Percentiles rank a stretch among this genome's conserved stretches.
Evolutionary conservation across 129 eudicot genomes (phyloP).

Genomic region (Arctium lappa): DNA sequence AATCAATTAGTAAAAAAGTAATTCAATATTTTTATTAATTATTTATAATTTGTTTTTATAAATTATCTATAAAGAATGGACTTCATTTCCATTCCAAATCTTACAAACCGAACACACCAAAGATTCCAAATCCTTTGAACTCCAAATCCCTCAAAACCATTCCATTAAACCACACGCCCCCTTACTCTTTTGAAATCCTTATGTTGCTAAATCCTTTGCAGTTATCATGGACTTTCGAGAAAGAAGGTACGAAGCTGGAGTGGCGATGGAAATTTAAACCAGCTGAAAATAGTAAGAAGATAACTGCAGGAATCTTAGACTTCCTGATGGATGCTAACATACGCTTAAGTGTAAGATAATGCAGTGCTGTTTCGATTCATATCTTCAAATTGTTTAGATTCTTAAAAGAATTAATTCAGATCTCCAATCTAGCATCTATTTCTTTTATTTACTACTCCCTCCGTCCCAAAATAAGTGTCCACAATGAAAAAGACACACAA

Average conservation of each 20-base stretch:
- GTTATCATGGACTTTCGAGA: constrained; percentile 91
- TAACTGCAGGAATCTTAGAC: constrained; percentile 58
- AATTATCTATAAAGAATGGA: no score
- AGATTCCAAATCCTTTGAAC: no score
- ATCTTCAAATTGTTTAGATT: not conserved
- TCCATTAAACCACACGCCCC: no score
- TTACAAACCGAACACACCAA: no score
- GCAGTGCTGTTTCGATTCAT: not conserved
- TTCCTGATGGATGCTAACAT: constrained; percentile 84
- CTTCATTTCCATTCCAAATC: no score
- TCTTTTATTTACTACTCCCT: not conserved
- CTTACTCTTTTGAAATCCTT: not conserved
- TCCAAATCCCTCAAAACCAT: no score
- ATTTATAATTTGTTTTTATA: no score
- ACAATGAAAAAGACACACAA: not conserved
- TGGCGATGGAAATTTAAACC: constrained; percentile 92
- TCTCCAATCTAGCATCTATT: not conserved
- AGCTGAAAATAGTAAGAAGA: constrained; percentile 49
- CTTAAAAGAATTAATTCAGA: not conserved
- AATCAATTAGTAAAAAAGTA: no score
- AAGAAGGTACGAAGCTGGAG: constrained; percentile 83
- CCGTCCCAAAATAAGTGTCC: not conserved
- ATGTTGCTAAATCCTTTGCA: constrained; percentile 27
- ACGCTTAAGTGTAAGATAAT: constrained; percentile 64
- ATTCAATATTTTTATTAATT: no score